Conservation (phyloP, 2,329 filamentous ascomycete genomes). For the Cladosporium cucumerinum region DNA sequence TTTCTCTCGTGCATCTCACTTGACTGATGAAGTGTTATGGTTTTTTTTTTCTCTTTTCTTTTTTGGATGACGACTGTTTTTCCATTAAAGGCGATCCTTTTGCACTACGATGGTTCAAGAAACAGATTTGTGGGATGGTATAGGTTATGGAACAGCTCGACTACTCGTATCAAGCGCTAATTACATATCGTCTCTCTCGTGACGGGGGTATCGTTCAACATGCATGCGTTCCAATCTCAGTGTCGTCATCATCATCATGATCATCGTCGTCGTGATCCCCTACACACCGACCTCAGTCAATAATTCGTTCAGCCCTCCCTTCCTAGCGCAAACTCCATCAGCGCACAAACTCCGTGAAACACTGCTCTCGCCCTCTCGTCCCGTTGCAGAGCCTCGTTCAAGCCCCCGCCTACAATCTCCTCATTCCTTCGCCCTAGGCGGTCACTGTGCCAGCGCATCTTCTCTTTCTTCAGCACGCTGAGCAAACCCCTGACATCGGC, state of each 20-base stretch:
- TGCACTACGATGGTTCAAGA: not conserved
- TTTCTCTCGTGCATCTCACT: no score
- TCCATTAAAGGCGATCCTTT: no score
- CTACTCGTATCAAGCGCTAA: not conserved
- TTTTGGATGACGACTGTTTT: no score
- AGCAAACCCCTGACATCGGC: conserved; percentile 27
- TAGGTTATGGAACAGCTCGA: not conserved
- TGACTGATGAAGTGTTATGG: no score
- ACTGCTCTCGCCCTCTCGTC: conserved; percentile 32
- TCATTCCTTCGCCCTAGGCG: conserved; percentile 30
- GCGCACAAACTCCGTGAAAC: conserved; percentile 34
- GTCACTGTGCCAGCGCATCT: conserved; percentile 34
- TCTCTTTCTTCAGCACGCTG: conserved; percentile 34
- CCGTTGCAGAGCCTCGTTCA: conserved; percentile 29
- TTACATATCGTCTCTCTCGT: not conserved
- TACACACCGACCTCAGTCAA: not conserved
- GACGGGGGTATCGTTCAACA: not conserved
- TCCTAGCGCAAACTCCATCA: conserved; percentile 17
- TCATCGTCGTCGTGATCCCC: not conserved
- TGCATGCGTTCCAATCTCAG: not conserved
- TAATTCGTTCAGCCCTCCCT: not conserved
- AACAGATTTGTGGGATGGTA: not conserved
- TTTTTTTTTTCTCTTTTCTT: no score
- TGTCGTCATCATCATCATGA: not conserved
- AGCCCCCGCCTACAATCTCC: conserved; percentile 15